A percentile compares a stretch with the other conserved stretches of the same genome.
Conservation (phyloP, 2,329 filamentous ascomycete genomes). For the Arthrobotrys conoides region DNA sequence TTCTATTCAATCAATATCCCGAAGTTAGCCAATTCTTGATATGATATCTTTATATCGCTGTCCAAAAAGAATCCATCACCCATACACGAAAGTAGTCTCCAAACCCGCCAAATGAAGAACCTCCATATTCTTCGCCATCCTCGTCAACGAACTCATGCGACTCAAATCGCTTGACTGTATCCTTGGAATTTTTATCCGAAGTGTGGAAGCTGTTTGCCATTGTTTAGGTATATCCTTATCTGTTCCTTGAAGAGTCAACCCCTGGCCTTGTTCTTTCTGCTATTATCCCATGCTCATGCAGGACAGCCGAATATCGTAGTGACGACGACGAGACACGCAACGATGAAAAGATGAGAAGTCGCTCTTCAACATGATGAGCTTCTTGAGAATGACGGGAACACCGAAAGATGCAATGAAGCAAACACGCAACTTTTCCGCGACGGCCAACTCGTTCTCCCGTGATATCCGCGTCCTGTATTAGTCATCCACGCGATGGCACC, state of each 20-base stretch:
- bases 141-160: constrained; percentile 61
- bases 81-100: constrained; percentile 78
- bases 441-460: constrained; percentile 42
- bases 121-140: constrained; percentile 78
- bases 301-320: constrained; percentile 17
- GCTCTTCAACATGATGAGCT: constrained; percentile 6
- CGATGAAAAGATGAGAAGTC: constrained; percentile 14
- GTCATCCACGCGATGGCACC: constrained; percentile 38
- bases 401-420: background rate
- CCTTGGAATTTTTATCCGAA: constrained; percentile 62
- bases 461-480: constrained; percentile 50
- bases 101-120: constrained; percentile 89
- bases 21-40: constrained; percentile 1
- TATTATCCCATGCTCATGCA: constrained; percentile 38
- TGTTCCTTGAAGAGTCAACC: constrained; percentile 1
- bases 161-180: constrained; percentile 61
- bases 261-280: background rate
- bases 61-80: background rate
- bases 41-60: background rate
- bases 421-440: constrained; percentile 26
- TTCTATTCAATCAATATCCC: constrained; percentile 71
- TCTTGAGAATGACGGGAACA: constrained; percentile 1
- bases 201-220: constrained; percentile 61
- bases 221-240: constrained; percentile 15
- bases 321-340: constrained; percentile 9